phyloP scores from a whole-genome alignment of 176 grass and related monocot genomes.

The Phyllostachys edulis region DNA sequence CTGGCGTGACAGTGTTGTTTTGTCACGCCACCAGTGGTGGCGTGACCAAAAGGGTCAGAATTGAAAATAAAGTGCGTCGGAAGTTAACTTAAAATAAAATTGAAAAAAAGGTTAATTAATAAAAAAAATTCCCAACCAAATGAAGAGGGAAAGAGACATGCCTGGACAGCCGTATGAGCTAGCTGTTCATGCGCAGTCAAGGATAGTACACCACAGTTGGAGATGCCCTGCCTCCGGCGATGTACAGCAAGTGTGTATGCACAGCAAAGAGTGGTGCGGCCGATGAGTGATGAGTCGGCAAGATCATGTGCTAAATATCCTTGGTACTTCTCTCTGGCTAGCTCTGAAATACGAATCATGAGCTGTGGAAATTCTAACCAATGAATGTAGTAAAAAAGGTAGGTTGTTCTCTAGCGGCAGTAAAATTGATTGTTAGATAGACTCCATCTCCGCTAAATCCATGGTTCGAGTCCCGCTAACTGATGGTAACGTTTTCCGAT shows the following conservation, averaged over 20 bases:
- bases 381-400: neutral
- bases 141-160: neutral
- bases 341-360: neutral
- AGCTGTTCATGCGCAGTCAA: neutral
- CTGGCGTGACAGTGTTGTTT: no score
- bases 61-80: no score
- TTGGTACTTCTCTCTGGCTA: neutral
- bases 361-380: neutral
- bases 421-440: no score
- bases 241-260: neutral
- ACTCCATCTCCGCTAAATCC: no score
- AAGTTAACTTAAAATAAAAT: no score
- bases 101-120: no score
- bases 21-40: no score
- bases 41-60: no score
- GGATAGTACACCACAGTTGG: neutral
- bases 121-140: no score
- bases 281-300: neutral
- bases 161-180: slow-evolving; percentile 14
- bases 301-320: neutral
- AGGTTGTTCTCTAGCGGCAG: no score
- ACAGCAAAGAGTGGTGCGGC: neutral
- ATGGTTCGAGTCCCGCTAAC: no score
- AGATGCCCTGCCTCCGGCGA: slow-evolving; percentile 1
- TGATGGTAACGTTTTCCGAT: neutral